Base-by-base conservation (phyloP, 495 filamentous ascomycete genomes). In the Geoglossum glabrum region DNA sequence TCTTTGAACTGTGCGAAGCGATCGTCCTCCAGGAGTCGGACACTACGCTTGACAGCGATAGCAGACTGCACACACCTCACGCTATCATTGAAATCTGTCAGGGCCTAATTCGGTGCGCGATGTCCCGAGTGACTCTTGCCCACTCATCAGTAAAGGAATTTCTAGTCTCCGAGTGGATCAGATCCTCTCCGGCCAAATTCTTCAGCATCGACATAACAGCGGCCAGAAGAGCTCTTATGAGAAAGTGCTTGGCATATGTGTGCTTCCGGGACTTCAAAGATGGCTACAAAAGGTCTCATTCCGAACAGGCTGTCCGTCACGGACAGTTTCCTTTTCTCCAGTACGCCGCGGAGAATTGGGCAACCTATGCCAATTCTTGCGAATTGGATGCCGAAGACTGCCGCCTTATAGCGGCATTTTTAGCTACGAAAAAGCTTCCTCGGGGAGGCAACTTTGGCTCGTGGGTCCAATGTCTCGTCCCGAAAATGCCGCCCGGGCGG, bases 201-300 rank as follows among this genome's bases (percentile, higher is more conserved):
- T 61, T 59, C 40, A 19, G 56, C n/a, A 31, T 61, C n/a, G 45
- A 54, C n/a, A 11, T 15, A 8, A 9, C 34, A 13, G 36, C 33
- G 28, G 54, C 30, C 21, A 59, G 27, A 38, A 51, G 27, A 26
- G 34, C 21, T 23, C 50, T 61, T 4, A 25, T 59, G 17, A 43
- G 55, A 27, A 61, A 61, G 54, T 61, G 59, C 45, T 27, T 61
- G 19, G 54, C 57, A 3, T 61, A 61, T 36, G 34, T 61, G 4
- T 52, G 38, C 36, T 61, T 61, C 52, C 15, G 43, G 19, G 56
- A 59, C 56, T 61, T 61, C 11, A 11, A 11, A 34, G 11, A 34
- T 34, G 31, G 31, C 11, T 34, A 34, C 11, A 34, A 11, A 11
- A 34, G 11, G 31, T 5, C 31, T 11, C 11, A 4, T 11, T 34